Base-by-base conservation (phyloP, 164 flowering plant genomes). In the Nelumbo lutea region DNA sequence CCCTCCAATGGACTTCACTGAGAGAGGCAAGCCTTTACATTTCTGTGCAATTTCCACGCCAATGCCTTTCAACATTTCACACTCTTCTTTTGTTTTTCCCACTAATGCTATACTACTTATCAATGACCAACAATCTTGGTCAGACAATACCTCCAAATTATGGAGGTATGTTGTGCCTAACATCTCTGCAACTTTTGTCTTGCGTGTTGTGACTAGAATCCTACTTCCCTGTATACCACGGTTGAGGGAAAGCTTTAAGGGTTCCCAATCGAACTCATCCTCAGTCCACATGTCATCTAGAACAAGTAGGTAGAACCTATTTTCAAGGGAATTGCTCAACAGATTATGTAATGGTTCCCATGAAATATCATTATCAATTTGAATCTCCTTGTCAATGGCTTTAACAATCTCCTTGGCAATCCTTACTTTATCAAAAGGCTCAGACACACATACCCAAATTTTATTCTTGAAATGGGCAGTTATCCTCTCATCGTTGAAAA, bases 51-150 rank as follows among this genome's bases (percentile, higher is more conserved):
- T 44, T 5, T 62, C 44, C 27, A 6, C 1, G 15, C 65, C 65
- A 4, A 62, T 13, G 7, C 46, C 5, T 62, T 43, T 38, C 51
- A 45, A 8, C 11, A 14, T 3, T 1, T 0, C 38, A 8, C n/a
- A 42, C 15, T 42, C 40, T 27, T 43, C 41, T 13, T 0, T 40
- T 27, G 1, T 44, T 47, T 27, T 65, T 51, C 42, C 68, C 58
- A 15, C 11, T n/a, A 77, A 52, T 4, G 15, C 68, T 46, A 11
- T 13, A 11, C 11, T 39, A 52, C 5, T 55, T 48, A 52, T 52
- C 68, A 4, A 66, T 13, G 46, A 70, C 73, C 76, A 68, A 53
- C 69, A 77, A 0, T 68, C 71, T 2, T 73, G 68, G 38, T 61
- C 65, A 0, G 68, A 15, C 43, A 79, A 56, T 42, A n/a, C 2